Evolutionary conservation across 1,284 basidiomycete genomes (phyloP).

Genomic region (Ustilago nuda): DNA sequence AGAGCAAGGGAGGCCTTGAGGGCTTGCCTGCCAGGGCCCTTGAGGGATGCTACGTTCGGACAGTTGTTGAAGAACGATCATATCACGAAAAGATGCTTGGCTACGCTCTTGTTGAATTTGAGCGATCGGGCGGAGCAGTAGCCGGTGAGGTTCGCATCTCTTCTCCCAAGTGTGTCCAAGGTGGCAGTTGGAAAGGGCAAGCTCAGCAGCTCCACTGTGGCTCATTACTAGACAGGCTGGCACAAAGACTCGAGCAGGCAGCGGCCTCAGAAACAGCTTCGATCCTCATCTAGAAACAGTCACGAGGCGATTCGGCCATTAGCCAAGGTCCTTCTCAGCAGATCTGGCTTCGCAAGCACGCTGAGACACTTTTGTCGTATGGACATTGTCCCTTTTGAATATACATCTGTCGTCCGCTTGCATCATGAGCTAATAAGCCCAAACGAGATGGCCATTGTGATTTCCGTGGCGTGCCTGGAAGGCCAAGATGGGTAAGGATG

Average conservation of each 20-base stretch:
- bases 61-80: constrained; percentile 77
- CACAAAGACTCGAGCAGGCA: no score
- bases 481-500: no score
- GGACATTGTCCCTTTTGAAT: neutral
- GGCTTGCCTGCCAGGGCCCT: constrained; percentile 95
- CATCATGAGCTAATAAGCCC: neutral
- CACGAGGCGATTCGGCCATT: no score
- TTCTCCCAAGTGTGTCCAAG: no score
- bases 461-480: no score
- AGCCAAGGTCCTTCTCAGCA: no score
- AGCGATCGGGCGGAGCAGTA: constrained; percentile 71
- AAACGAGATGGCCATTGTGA: no score
- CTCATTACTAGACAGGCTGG: no score
- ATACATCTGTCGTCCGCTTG: neutral
- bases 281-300: no score
- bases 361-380: neutral
- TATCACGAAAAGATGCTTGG: constrained; percentile 80
- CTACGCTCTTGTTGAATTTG: constrained; percentile 92
- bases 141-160: neutral
- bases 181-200: neutral
- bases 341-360: no score
- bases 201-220: neutral
- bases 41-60: constrained; percentile 93
- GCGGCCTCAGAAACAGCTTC: no score
- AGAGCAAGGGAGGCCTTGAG: constrained; percentile 95